A percentile compares a stretch with the other conserved stretches of the same genome.
Evolutionary conservation across 192 early-diverging fungal species (phyloP).

Genomic region (Geranomyces variabilis): DNA sequence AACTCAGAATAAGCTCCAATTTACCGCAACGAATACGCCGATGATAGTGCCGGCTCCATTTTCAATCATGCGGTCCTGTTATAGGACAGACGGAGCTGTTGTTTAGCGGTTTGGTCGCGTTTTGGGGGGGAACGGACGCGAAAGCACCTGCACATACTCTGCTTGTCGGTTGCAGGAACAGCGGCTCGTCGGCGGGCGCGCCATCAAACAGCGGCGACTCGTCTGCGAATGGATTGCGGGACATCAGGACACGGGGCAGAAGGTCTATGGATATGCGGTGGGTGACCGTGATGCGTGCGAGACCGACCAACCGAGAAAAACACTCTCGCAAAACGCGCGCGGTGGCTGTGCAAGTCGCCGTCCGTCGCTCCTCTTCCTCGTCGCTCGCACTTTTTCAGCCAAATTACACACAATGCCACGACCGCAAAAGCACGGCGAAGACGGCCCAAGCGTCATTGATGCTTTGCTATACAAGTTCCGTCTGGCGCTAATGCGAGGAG

Average conservation of each 20-base stretch:
- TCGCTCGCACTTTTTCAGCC: too few species aligned
- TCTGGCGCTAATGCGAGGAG: conserved; percentile 59
- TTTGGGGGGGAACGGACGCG: background rate
- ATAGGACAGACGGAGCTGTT: background rate
- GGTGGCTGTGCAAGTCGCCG: too few species aligned
- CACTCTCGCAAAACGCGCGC: too few species aligned
- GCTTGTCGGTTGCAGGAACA: conserved; percentile 17
- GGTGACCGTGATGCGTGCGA: too few species aligned
- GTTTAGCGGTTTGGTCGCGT: background rate
- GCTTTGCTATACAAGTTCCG: conserved; percentile 72
- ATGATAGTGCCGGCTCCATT: conserved; percentile 12
- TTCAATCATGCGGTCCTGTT: conserved; percentile 32
- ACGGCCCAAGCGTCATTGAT: conserved; percentile 71
- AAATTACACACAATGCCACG: too few species aligned
- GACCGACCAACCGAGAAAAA: too few species aligned
- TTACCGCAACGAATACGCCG: conserved; percentile 18
- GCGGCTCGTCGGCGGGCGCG: conserved; percentile 25
- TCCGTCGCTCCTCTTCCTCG: too few species aligned
- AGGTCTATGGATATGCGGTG: too few species aligned
- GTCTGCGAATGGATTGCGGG: conserved; percentile 29
- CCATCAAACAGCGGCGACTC: conserved; percentile 28
- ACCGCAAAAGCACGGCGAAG: too few species aligned
- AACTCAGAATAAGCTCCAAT: background rate
- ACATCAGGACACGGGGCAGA: too few species aligned
- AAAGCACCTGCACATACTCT: conserved; percentile 11